phyloP scores from a whole-genome alignment of 1,139 yeast genomes.

The Geotrichum fermentans region DNA sequence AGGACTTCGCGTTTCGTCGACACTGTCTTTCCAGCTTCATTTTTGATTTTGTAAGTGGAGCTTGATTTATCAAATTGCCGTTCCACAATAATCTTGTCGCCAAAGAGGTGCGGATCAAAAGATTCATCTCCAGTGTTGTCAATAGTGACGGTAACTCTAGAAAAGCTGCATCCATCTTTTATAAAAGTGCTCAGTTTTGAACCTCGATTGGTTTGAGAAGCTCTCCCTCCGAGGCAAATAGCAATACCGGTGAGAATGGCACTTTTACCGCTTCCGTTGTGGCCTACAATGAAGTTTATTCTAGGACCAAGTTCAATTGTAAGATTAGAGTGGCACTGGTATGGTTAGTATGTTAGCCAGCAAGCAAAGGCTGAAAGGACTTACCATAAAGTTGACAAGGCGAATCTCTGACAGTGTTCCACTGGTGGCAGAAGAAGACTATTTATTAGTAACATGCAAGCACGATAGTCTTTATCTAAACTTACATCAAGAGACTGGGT shows the following conservation, averaged over 20 bases:
- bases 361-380: not conserved
- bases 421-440: not conserved
- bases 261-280: conserved; percentile 94
- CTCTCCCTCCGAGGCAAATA: conserved; percentile 90
- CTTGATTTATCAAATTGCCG: conserved; percentile 44
- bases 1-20: conserved; percentile 61
- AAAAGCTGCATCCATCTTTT: conserved; percentile 66
- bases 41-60: conserved; percentile 50
- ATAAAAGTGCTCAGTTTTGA: conserved; percentile 63
- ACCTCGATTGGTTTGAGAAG: conserved; percentile 86
- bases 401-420: conserved; percentile 30
- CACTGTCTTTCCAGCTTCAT: conserved; percentile 48
- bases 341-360: not conserved
- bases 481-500: too few relatives aligned
- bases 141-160: conserved; percentile 57
- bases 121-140: conserved; percentile 60
- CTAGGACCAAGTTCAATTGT: conserved; percentile 74
- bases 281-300: conserved; percentile 85
- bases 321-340: conserved; percentile 71
- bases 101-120: conserved; percentile 59
- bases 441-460: too few relatives aligned
- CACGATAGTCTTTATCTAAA: too few relatives aligned
- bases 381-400: conserved; percentile 33
- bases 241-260: conserved; percentile 89
- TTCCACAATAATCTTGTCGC: conserved; percentile 64